Evolutionary conservation across 148 eudicot species (phyloP), one percentile per base, ranked within the genome.

Genomic region (Polygonum aviculare): DNA sequence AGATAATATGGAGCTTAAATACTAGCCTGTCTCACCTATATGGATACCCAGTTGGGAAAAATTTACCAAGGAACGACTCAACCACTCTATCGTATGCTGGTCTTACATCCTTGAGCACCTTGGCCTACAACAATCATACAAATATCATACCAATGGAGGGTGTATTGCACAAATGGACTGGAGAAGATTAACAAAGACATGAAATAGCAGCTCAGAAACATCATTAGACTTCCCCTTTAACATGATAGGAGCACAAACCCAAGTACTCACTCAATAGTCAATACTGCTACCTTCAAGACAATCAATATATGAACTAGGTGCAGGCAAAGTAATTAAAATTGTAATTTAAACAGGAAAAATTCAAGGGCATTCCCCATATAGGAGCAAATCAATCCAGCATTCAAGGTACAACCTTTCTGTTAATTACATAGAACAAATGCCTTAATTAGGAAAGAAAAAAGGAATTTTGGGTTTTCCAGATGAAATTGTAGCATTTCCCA

Each of bases 21-120:
- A 62, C 7, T 31, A 70, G 41, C 15, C 49, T 26, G 52, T 73
- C 82, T 77, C 36, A 94, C 98, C 98, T 94, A 80, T 92, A 95
- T 74, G 99, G 99, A 82, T 92, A 95, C 18, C 99, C 99, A 12
- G 99, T 86, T 57, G 99, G 97, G 50, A 89, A 95, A 86, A 95
- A 95, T 21, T 89, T 86, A 81, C 88, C 93, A 70, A 86, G 82
- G 82, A 95, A 95, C 47, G 97, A 92, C 75, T 89, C 99, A 71
- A 82, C 83, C 82, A 90, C 63, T 78, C 76, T 87, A 73, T 79
- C 84, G 70, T 81, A 76, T 36, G 84, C 80, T 62, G 96, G 94
- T 69, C 99, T 89, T 51, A 90, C 79, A 79, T 95, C 99, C 57
- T 88, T 85, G 62, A 95, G 85, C 83, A 89, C 79, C 72, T 79